Evolutionary conservation across 139 green algal genomes (phyloP).

Genomic region (Closterium sp.): DNA sequence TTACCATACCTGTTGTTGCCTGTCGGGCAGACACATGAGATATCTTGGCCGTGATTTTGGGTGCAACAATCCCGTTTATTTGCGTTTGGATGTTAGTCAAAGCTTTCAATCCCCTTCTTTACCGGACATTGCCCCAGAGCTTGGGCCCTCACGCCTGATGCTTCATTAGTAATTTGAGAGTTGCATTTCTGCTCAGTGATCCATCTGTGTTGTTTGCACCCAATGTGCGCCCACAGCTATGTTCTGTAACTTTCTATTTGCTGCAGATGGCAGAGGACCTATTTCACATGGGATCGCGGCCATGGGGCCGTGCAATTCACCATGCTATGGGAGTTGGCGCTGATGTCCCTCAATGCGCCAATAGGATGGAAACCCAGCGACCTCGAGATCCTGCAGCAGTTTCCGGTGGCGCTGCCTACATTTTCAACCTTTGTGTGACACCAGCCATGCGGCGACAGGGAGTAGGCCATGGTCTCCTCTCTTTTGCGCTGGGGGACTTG

Average conservation of each 20-base stretch:
- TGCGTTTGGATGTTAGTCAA: too few species aligned
- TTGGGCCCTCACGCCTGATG: not conserved
- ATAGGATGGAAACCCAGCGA: not conserved
- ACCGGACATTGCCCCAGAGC: too few species aligned
- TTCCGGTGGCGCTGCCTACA: not conserved
- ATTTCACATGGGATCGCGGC: not conserved
- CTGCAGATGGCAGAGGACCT: not conserved
- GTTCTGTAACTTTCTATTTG: not conserved
- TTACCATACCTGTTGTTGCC: not conserved
- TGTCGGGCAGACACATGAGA: not conserved
- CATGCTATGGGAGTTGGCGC: not conserved
- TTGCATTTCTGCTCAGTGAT: not conserved
- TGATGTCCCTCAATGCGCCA: not conserved
- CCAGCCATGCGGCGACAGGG: not conserved
- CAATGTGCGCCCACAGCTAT: too few species aligned
- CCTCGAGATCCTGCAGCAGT: not conserved
- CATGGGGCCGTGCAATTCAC: not conserved
- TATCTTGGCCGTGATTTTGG: not conserved
- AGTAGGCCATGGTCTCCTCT: not conserved
- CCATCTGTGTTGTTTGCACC: too few species aligned
- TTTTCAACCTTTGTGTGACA: not conserved
- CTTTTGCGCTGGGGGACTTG: not conserved
- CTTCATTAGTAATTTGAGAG: not conserved
- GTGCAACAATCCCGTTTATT: not conserved
- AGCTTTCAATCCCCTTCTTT: too few species aligned